phyloP scores from a whole-genome alignment of 352 stramenopile species.

The Phytopythium chamaehyphon region DNA sequence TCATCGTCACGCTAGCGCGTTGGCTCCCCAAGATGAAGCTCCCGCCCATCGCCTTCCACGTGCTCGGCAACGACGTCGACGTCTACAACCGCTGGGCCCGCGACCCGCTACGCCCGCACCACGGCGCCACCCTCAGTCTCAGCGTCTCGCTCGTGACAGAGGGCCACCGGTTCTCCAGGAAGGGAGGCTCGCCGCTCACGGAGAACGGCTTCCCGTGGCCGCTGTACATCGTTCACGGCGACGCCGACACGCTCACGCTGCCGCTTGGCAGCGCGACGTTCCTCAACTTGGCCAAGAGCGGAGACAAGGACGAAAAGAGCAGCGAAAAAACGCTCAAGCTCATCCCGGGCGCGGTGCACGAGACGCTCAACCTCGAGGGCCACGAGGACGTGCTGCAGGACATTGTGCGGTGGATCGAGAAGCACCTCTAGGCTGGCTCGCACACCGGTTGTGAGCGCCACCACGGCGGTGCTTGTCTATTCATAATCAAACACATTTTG shows the following conservation, averaged over 20 bases:
- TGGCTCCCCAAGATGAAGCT: conserved; percentile 31
- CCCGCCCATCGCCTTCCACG: conserved; percentile 20
- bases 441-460: background rate
- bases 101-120: conserved; percentile 25
- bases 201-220: conserved; percentile 21
- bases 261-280: conserved; percentile 30
- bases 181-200: conserved; percentile 16
- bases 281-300: conserved; percentile 18
- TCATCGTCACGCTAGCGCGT: conserved; percentile 18
- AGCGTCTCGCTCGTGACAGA: conserved; percentile 19
- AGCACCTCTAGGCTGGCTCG: conserved; percentile 7
- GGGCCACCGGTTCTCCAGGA: conserved; percentile 13
- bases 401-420: conserved; percentile 33
- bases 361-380: conserved; percentile 36
- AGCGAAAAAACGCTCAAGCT: conserved; percentile 49
- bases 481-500: no score
- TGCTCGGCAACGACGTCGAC: conserved; percentile 23
- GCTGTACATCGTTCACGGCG: conserved; percentile 35
- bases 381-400: conserved; percentile 24
- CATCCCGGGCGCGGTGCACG: conserved; percentile 26
- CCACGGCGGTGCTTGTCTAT: conserved; percentile 3
- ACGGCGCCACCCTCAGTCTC: conserved; percentile 24
- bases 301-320: conserved; percentile 23
- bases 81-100: conserved; percentile 25
- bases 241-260: conserved; percentile 33